Evolutionary conservation across 2,329 filamentous ascomycete species (phyloP).

Genomic region (Monilinia vaccinii-corymbosi): DNA sequence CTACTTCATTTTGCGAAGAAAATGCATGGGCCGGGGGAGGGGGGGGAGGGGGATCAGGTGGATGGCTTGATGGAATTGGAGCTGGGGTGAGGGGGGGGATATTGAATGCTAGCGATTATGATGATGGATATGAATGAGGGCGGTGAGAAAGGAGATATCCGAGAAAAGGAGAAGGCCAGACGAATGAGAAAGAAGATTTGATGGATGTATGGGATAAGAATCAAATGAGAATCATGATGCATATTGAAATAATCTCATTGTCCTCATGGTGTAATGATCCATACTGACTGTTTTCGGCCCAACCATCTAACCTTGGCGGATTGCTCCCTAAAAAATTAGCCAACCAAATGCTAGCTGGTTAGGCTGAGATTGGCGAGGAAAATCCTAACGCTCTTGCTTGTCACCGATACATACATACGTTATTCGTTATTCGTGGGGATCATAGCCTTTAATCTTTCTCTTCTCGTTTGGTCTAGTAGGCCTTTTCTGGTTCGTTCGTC

Average conservation of each 20-base stretch:
- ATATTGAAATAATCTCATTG: neutral
- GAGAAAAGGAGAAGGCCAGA: neutral
- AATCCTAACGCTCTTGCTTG: too few species aligned
- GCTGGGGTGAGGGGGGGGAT: neutral
- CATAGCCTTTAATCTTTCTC: too few species aligned
- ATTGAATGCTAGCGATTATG: conserved; percentile 1
- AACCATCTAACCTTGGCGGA: too few species aligned
- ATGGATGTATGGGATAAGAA: conserved; percentile 2
- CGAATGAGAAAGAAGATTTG: neutral
- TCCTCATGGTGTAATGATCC: neutral
- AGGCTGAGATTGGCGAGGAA: too few species aligned
- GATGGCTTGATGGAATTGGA: neutral
- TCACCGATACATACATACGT: too few species aligned
- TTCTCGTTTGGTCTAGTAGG: too few species aligned
- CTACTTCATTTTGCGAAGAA: neutral
- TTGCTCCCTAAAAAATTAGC: neutral
- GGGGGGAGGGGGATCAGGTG: neutral
- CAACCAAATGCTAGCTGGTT: neutral
- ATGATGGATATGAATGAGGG: neutral
- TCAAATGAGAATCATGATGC: conserved; percentile 5
- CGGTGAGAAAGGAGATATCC: neutral
- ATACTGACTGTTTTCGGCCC: neutral
- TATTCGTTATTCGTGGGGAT: too few species aligned
- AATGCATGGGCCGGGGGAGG: too few species aligned
- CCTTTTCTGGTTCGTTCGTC: too few species aligned